Conservation (phyloP, 176 grass and related monocot species). For the Dactylis glomerata region DNA sequence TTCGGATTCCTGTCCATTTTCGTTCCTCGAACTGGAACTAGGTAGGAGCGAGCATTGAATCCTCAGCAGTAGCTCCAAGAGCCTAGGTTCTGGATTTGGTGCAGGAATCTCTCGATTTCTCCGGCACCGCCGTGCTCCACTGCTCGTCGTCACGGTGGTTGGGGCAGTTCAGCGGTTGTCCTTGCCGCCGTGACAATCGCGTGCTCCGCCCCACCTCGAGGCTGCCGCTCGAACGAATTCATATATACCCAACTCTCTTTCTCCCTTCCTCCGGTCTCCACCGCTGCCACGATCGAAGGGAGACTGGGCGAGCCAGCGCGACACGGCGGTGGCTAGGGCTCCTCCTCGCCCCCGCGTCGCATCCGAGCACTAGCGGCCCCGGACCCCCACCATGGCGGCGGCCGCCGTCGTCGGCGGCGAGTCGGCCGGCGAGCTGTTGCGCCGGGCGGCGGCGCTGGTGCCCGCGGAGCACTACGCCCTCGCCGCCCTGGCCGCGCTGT, state of each 20-base stretch:
- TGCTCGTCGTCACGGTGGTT: neutral
- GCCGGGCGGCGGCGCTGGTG: constrained; percentile 45
- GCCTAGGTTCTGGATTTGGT: neutral
- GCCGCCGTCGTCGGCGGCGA: constrained; percentile 15
- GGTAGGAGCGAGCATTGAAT: neutral
- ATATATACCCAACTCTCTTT: neutral
- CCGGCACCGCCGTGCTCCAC: neutral
- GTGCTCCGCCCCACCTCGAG: constrained; percentile 22
- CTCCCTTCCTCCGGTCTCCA: neutral
- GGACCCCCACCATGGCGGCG: constrained; percentile 9
- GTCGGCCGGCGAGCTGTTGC: constrained; percentile 50
- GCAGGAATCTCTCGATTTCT: neutral
- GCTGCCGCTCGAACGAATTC: constrained; percentile 11
- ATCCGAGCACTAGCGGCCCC: neutral
- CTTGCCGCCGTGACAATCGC: constrained; percentile 12
- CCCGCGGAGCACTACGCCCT: constrained; percentile 51
- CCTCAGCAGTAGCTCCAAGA: neutral
- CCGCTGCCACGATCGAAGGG: neutral
- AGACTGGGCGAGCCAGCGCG: neutral
- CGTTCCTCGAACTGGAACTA: neutral
- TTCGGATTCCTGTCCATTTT: neutral
- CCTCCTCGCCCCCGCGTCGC: neutral
- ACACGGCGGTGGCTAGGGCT: neutral
- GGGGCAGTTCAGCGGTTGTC: neutral
- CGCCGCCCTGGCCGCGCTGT: constrained; percentile 24